Evolutionary conservation across 2,329 filamentous ascomycete species (phyloP).

Genomic region (Allantophomopsis lycopodina): DNA sequence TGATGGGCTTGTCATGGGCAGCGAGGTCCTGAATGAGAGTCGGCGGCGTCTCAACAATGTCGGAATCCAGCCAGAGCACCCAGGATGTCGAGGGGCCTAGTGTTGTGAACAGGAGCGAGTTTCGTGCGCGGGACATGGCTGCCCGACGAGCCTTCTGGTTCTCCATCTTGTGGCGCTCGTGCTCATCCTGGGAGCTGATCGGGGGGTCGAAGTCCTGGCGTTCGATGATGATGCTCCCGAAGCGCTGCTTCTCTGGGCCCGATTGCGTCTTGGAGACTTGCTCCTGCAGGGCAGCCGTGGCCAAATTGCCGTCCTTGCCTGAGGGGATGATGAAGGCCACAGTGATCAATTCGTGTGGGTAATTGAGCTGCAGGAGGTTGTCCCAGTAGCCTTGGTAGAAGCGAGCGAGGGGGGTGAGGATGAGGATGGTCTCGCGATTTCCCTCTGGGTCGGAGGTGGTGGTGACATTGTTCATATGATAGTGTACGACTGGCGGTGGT

Average conservation of each 20-base stretch:
- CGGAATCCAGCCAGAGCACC: constrained; percentile 92
- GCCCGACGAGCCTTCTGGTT: constrained; percentile 80
- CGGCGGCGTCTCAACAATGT: constrained; percentile 79
- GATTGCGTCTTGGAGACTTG: constrained; percentile 73
- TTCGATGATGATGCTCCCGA: constrained; percentile 87
- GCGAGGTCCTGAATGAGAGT: constrained; percentile 87
- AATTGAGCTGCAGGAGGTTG: constrained; percentile 70
- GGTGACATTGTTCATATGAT: constrained; percentile 91
- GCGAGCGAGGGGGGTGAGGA: constrained; percentile 82
- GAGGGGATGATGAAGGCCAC: constrained; percentile 94
- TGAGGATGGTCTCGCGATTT: constrained; percentile 75
- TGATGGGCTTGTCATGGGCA: constrained; percentile 73
- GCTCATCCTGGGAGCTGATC: constrained; percentile 66
- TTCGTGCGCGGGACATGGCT: constrained; percentile 86
- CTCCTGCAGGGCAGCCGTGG: constrained; percentile 69
- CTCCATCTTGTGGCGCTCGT: constrained; percentile 79
- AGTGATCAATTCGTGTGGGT: constrained; percentile 89
- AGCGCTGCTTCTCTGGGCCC: constrained; percentile 66
- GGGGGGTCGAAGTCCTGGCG: constrained; percentile 89
- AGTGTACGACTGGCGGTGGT: constrained; percentile 79
- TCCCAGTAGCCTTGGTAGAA: constrained; percentile 97
- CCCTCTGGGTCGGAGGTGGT: constrained; percentile 61
- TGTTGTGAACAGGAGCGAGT: constrained; percentile 90
- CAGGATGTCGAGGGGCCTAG: constrained; percentile 82
- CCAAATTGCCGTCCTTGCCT: constrained; percentile 80